Evolutionary conservation across 768 basidiomycete species (phyloP), one percentile per base, ranked within the genome.

Genomic region (Pleurotus citrinopileatus): DNA sequence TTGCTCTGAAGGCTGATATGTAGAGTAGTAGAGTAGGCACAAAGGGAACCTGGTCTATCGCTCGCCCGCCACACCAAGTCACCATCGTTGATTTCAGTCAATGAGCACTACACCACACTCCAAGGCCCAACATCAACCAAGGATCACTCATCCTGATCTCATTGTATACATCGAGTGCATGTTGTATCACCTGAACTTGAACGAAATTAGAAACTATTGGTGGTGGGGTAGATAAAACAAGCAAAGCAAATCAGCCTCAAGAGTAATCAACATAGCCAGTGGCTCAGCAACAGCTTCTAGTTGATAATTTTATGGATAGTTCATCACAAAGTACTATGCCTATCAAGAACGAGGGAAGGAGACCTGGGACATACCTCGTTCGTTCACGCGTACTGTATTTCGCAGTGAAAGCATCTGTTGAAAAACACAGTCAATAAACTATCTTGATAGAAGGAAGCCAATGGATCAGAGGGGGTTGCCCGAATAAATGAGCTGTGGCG

Each of bases 281-380:
- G 34, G 81, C 83, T 89, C 82, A 86, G 82, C 69, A 89, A 89
- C 87, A 89, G 87, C 87, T 87, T 89, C 87, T 89, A 89, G 87
- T 89, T 86, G 86, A 87, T 86, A 73, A 65, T 79, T 71, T 70
- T 74, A 73, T 70, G 61, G 57, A 57, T 60, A 55, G 61, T 61
- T 83, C 79, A 79, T 83, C 81, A 59, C 59, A 36, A n/a, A n/a
- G 10, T n/a, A 7, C 12, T n/a, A 40, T 9, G 8, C 17, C 60
- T 23, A 43, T 19, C 26, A 44, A 52, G 37, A 51, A 20, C 45
- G 2, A 10, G 25, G 4, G 52, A 34, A 20, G 23, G 19, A 10
- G 43, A 36, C 34, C 15, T 45, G 7, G 45, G 10, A 47, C 45
- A 20, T 19, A 47, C 45, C 45, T 32, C 26, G 42, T 6, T 45